Evolutionary conservation across 768 basidiomycete species (phyloP).

Genomic region (Collybiopsis confluens): DNA sequence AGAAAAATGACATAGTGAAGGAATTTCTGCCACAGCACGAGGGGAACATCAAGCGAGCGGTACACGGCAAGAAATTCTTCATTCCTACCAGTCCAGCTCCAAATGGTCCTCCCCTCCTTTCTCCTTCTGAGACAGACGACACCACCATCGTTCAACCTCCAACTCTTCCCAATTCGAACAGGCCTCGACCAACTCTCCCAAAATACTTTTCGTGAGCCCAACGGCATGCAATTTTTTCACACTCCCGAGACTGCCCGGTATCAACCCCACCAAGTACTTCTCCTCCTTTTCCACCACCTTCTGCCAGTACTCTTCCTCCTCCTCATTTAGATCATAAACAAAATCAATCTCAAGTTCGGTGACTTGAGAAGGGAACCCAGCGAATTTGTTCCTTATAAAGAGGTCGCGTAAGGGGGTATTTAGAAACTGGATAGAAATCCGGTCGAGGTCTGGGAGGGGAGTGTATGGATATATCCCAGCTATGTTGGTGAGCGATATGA

Average conservation of each 20-base stretch:
- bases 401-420: not conserved
- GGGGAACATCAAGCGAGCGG: too few relatives aligned
- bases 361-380: not conserved
- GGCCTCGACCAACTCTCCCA: not conserved
- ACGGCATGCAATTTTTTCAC: not conserved
- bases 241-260: not conserved
- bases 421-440: not conserved
- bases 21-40: not conserved
- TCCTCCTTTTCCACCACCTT: too few relatives aligned
- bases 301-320: too few relatives aligned
- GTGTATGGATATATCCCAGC: too few relatives aligned
- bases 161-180: not conserved
- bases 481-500: too few relatives aligned
- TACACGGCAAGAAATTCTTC: too few relatives aligned
- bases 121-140: not conserved
- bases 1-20: not conserved
- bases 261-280: not conserved
- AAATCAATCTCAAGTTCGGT: conserved; percentile 1
- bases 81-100: too few relatives aligned
- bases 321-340: not conserved
- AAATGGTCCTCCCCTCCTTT: not conserved
- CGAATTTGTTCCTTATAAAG: not conserved
- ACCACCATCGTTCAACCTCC: not conserved
- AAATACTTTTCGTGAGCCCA: not conserved
- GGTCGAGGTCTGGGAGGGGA: not conserved